These are phyloP conservation scores for Nakazawaea peltata DNA, from an alignment of 805 yeast genomes.

Conservation along the genomic window DNA sequence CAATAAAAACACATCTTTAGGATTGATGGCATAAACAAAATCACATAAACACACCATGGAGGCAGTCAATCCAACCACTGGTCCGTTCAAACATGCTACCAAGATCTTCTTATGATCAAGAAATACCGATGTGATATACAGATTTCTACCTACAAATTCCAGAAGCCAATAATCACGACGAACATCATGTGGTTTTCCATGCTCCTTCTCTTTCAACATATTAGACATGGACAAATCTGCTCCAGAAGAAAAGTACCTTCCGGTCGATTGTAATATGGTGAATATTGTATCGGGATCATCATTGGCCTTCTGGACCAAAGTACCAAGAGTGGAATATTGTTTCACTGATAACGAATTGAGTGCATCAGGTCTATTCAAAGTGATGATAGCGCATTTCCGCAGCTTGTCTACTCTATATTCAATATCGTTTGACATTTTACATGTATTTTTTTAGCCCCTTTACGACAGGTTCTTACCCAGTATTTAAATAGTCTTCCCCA, in stretches of 20 bases:
- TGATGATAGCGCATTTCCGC: slow-evolving; percentile 51
- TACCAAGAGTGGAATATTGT: slow-evolving; percentile 56
- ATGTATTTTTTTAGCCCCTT: too few species aligned
- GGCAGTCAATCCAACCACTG: slow-evolving; percentile 73
- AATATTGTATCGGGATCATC: slow-evolving; percentile 49
- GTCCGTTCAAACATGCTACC: slow-evolving; percentile 76
- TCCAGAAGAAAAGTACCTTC: slow-evolving; percentile 77
- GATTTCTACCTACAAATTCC: slow-evolving; percentile 62
- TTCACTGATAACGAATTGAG: slow-evolving; percentile 61
- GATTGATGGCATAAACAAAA: slow-evolving; percentile 60
- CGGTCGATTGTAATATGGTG: slow-evolving; percentile 64
- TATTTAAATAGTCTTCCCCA: too few species aligned
- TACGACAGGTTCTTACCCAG: too few species aligned
- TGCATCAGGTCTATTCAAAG: slow-evolving; percentile 50
- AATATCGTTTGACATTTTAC: background rate
- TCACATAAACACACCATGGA: slow-evolving; percentile 74
- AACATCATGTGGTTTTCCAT: background rate
- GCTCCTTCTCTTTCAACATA: background rate
- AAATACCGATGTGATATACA: slow-evolving; percentile 58
- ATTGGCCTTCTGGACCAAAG: slow-evolving; percentile 54
- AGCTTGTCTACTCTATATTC: slow-evolving; percentile 5
- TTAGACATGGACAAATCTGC: slow-evolving; percentile 56
- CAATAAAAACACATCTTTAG: slow-evolving; percentile 46
- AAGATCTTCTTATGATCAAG: slow-evolving; percentile 65
- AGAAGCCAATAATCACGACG: slow-evolving; percentile 35